Base-by-base conservation (phyloP, 2,329 filamentous ascomycete species). In the Juglanconis oblonga region DNA sequence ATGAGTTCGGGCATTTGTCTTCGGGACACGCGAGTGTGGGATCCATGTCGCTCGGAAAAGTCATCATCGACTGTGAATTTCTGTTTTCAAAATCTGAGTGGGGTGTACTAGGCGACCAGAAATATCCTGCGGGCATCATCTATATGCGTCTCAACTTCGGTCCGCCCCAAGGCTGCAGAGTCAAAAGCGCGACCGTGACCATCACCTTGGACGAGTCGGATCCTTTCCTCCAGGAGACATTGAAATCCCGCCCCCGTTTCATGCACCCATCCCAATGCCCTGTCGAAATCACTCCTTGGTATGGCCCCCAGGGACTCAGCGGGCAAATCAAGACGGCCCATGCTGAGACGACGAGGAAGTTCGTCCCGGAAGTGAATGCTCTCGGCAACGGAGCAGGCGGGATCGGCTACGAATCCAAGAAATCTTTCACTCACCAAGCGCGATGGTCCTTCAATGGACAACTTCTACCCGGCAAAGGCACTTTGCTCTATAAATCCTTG, bases 11-110 rank as follows among this genome's bases (percentile, higher is more conserved):
- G n/a, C 49, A 59, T 52, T 4, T 44, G 31, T 44, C 44, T 14
- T 49, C 54, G n/a, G 40, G 29, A 3, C 55, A 56, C 17, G 62
- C 57, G 33, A 55, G 53, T 24, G 38, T 62, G 4, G 59, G 54
- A 5, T 51, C 24, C 11, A 55, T 38, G 0, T 61, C 62, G 1
- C 57, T 70, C 2, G 68, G 68, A 0, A 66, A 68, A 32, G 59
- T 71, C 11, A 62, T 64, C 8, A 68, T 71, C 10, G 65, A 68
- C 35, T 70, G 68, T 58, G 59, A 63, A n/a, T 70, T 71, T 49
- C 59, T 67, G 14, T 71, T 70, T 53, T 63, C 64, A 40, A 68
- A 68, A 44, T 70, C 69, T 1, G 64, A 64, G 59, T 71, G 69
- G 69, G 69, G 69, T 4, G 64, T 68, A 8, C 53, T 70, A 6